Conservation (phyloP, 2,329 filamentous ascomycete genomes). For the Verticillium klebahnii region DNA sequence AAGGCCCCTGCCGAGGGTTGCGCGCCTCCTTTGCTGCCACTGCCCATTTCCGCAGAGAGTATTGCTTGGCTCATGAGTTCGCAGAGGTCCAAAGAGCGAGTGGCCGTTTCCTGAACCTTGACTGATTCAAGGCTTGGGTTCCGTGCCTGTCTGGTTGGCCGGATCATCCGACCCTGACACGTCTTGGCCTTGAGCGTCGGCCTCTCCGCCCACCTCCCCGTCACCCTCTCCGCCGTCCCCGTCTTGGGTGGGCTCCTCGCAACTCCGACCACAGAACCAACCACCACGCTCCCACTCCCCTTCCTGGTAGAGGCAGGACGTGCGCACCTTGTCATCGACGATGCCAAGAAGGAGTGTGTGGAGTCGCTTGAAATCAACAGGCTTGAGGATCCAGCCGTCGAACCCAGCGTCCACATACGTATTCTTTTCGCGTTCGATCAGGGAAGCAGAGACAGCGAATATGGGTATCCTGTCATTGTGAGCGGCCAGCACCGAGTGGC, state of each 20-base stretch:
- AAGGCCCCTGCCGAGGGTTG: no score
- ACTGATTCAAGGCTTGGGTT: no score
- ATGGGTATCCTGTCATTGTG: conserved; percentile 68
- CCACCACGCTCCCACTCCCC: conserved; percentile 83
- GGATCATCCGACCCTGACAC: neutral
- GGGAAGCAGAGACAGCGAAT: conserved; percentile 81
- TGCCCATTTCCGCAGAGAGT: no score
- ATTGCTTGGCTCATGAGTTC: no score
- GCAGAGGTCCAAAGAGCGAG: no score
- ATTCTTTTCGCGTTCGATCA: conserved; percentile 64
- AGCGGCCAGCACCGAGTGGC: conserved; percentile 54
- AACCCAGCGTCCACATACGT: conserved; percentile 75
- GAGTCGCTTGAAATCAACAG: conserved; percentile 75
- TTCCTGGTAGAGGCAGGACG: conserved; percentile 60
- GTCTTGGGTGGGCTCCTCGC: neutral
- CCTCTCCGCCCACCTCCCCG: neutral
- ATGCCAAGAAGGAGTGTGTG: conserved; percentile 67
- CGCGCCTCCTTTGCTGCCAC: no score
- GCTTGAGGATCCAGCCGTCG: conserved; percentile 88
- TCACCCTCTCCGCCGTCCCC: neutral
- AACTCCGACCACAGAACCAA: conserved; percentile 56
- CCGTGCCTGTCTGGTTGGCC: no score
- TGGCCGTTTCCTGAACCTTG: no score
- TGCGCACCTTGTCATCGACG: conserved; percentile 51
- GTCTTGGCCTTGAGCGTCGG: neutral